phyloP scores from a whole-genome alignment of 257 asterid species.

The Phtheirospermum japonicum region DNA sequence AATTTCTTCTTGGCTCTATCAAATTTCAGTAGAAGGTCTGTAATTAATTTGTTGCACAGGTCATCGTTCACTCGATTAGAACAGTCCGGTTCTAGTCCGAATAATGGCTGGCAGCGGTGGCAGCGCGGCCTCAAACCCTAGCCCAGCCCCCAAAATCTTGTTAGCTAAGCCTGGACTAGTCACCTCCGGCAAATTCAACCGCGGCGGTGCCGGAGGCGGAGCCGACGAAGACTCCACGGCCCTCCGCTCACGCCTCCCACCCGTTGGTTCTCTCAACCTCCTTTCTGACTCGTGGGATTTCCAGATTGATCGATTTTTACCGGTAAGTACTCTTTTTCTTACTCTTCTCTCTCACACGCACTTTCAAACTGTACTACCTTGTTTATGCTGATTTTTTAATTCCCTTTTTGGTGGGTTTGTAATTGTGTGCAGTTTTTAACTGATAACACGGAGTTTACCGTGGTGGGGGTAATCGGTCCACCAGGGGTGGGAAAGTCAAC shows the following conservation, averaged over 20 bases:
- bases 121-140: slow-evolving; percentile 38
- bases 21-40: too few relatives aligned
- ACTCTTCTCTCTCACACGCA: too few relatives aligned
- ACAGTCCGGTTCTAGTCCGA: not conserved
- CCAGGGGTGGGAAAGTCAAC: slow-evolving; percentile 93
- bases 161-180: slow-evolving; percentile 92
- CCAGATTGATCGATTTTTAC: slow-evolving; percentile 75
- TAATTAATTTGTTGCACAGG: too few relatives aligned
- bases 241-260: slow-evolving; percentile 74
- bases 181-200: slow-evolving; percentile 57
- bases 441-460: slow-evolving; percentile 88
- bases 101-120: slow-evolving; percentile 46
- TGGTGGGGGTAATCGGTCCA: slow-evolving; percentile 92
- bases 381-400: not conserved
- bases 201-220: slow-evolving; percentile 50
- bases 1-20: too few relatives aligned
- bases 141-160: slow-evolving; percentile 72
- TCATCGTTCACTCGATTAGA: too few relatives aligned
- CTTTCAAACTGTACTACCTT: too few relatives aligned
- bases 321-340: slow-evolving; percentile 36
- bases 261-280: slow-evolving; percentile 81
- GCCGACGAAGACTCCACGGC: slow-evolving; percentile 71
- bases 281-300: slow-evolving; percentile 88
- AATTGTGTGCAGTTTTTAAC: slow-evolving; percentile 71
- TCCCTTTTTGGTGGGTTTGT: not conserved